phyloP scores from a whole-genome alignment of 2,329 filamentous ascomycete species.

The Emericellopsis cladophorae region DNA sequence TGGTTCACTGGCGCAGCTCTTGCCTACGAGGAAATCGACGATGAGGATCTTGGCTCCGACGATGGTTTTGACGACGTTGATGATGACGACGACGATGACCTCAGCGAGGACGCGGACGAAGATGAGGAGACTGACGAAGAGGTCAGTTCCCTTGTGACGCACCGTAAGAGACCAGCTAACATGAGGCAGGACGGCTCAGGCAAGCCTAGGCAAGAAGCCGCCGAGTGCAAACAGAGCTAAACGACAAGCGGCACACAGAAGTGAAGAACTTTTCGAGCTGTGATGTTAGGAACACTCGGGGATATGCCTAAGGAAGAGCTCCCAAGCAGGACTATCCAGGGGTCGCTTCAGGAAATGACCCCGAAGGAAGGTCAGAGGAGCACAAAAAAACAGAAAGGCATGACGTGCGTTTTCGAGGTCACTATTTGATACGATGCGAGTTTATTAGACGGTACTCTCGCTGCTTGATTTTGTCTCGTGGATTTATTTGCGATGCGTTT shows the following conservation, averaged over 20 bases:
- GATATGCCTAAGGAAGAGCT: neutral
- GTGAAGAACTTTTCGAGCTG: neutral
- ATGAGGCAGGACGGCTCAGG: slow-evolving; percentile 60
- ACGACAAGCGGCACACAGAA: slow-evolving; percentile 13
- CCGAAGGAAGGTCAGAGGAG: too few relatives aligned
- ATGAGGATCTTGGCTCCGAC: slow-evolving; percentile 69
- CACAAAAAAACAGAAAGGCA: too few relatives aligned
- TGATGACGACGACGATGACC: slow-evolving; percentile 84
- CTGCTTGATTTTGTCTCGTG: too few relatives aligned
- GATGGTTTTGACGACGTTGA: slow-evolving; percentile 87
- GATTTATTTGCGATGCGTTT: too few relatives aligned
- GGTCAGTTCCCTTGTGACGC: slow-evolving; percentile 31
- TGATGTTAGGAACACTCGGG: too few relatives aligned
- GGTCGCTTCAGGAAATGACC: too few relatives aligned
- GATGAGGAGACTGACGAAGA: slow-evolving; percentile 75
- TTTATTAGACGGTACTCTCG: too few relatives aligned
- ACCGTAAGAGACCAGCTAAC: neutral
- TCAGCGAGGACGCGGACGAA: slow-evolving; percentile 72
- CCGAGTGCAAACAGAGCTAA: slow-evolving; percentile 94
- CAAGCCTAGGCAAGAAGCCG: slow-evolving; percentile 87
- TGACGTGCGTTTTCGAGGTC: too few relatives aligned
- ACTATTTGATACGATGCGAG: too few relatives aligned
- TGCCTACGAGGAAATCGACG: slow-evolving; percentile 85
- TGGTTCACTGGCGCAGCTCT: slow-evolving; percentile 99
- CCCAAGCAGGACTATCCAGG: neutral